Conservation (phyloP, 306 rosid species). For the Pterocarpus macrocarpus region DNA sequence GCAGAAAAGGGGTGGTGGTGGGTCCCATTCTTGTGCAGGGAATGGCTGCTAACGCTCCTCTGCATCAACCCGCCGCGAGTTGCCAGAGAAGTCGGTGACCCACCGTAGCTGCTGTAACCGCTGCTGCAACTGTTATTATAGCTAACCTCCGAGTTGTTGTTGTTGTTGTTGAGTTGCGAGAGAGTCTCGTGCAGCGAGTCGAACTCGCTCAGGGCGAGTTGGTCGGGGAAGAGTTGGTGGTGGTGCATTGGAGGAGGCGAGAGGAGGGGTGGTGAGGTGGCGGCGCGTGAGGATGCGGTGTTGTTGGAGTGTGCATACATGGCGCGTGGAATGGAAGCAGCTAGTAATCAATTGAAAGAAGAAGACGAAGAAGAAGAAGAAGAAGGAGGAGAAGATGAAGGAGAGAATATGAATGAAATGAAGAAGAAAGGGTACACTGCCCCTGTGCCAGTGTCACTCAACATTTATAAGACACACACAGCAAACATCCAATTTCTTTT, state of each 20-base stretch:
- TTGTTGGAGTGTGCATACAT: conserved; percentile 57
- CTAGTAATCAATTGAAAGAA: neutral
- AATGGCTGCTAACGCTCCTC: conserved; percentile 66
- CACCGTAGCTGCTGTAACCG: conserved; percentile 66
- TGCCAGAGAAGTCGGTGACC: conserved; percentile 59
- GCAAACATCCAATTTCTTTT: neutral
- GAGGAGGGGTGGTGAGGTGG: conserved; percentile 21
- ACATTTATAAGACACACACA: no score
- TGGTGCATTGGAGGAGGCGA: neutral
- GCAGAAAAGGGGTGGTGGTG: conserved; percentile 47
- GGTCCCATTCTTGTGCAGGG: conserved; percentile 59
- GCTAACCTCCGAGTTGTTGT: conserved; percentile 58
- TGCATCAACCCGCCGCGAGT: conserved; percentile 49
- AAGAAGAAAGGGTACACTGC: no score
- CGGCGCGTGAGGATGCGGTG: conserved; percentile 47
- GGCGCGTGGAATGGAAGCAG: conserved; percentile 51
- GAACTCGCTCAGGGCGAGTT: conserved; percentile 23
- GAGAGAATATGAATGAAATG: no score
- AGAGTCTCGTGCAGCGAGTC: conserved; percentile 52
- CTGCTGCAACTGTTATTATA: conserved; percentile 61
- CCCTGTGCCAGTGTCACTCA: no score
- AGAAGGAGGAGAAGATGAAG: no score
- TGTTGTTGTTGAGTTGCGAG: conserved; percentile 52
- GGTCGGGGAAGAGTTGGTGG: neutral
- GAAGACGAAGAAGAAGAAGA: neutral